A percentile compares a stretch with the other conserved stretches of the same genome.
Conservation (phyloP, 306 rosid genomes). For the Dryas alaskensis region DNA sequence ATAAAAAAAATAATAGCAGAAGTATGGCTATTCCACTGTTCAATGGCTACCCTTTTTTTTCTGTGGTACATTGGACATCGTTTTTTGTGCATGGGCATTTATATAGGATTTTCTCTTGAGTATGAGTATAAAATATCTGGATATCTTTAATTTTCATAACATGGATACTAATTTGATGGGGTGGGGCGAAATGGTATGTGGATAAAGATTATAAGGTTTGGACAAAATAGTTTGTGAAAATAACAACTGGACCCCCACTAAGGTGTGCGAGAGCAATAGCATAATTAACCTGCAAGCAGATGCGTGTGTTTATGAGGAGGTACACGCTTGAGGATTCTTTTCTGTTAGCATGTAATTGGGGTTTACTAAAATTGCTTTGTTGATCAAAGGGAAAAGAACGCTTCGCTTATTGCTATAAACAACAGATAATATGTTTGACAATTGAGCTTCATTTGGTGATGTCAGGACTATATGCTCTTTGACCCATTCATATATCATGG, state of each 20-base stretch:
- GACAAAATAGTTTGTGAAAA: neutral
- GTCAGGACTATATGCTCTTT: slow-evolving; percentile 73
- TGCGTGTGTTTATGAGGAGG: slow-evolving; percentile 20
- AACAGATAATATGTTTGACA: slow-evolving; percentile 17
- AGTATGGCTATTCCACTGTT: neutral
- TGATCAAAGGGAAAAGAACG: slow-evolving; percentile 18
- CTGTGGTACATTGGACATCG: neutral
- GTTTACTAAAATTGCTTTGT: slow-evolving; percentile 1
- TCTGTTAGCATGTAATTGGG: slow-evolving; percentile 15
- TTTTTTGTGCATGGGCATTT: neutral
- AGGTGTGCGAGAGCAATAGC: neutral
- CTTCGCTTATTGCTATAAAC: slow-evolving; percentile 18
- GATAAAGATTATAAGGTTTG: neutral
- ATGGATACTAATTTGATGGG: neutral
- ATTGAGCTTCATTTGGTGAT: slow-evolving; percentile 5
- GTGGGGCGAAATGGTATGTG: neutral
- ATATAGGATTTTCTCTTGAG: neutral
- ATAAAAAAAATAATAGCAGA: neutral
- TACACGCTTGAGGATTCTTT: slow-evolving; percentile 22
- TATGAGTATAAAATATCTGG: neutral
- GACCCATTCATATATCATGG: slow-evolving; percentile 77
- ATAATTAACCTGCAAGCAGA: slow-evolving; percentile 2
- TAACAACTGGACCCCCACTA: neutral
- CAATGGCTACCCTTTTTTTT: neutral
- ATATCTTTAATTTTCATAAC: neutral